Percentiles rank a stretch among this genome's conserved stretches.
phyloP scores from a whole-genome alignment of 192 early-diverging fungal genomes.

The Entomortierella beljakovae region DNA sequence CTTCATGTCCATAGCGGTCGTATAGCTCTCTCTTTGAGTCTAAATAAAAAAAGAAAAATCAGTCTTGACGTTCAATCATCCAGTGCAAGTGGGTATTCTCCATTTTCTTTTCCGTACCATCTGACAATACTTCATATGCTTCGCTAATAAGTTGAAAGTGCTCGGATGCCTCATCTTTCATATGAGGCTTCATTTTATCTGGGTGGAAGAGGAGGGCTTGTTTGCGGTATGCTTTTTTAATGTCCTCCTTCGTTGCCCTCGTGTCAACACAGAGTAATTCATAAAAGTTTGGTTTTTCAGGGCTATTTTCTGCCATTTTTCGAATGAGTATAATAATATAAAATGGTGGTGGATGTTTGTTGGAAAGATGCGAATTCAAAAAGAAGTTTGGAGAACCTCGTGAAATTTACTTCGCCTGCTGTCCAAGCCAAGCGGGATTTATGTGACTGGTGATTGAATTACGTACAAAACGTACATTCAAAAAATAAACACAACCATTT shows the following conservation, averaged over 20 bases:
- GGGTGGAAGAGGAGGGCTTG: slow-evolving; percentile 89
- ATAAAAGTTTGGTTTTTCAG: slow-evolving; percentile 53
- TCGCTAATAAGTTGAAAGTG: slow-evolving; percentile 54
- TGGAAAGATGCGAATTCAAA: slow-evolving; percentile 4
- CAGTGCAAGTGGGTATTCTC: neutral
- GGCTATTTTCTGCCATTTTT: slow-evolving; percentile 7
- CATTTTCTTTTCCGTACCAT: no score
- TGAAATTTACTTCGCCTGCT: no score
- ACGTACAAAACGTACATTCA: slow-evolving; percentile 4
- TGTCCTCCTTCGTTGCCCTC: slow-evolving; percentile 53
- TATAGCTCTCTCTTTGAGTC: slow-evolving; percentile 80
- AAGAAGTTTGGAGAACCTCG: neutral
- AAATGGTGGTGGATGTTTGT: neutral
- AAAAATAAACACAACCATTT: neutral
- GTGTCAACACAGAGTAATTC: slow-evolving; percentile 58
- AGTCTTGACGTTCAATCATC: neutral
- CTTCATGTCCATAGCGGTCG: slow-evolving; percentile 89
- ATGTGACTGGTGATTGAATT: neutral
- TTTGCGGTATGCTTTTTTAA: slow-evolving; percentile 61
- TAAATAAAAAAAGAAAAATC: neutral
- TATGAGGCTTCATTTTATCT: slow-evolving; percentile 75
- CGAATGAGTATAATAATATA: neutral
- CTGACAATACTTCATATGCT: slow-evolving; percentile 46
- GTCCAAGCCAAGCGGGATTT: no score
- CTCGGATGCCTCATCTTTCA: slow-evolving; percentile 60